A percentile compares a stretch with the other conserved stretches of the same genome.
Conservation (phyloP, 306 rosid species). For the Fragaria ananassa region DNA sequence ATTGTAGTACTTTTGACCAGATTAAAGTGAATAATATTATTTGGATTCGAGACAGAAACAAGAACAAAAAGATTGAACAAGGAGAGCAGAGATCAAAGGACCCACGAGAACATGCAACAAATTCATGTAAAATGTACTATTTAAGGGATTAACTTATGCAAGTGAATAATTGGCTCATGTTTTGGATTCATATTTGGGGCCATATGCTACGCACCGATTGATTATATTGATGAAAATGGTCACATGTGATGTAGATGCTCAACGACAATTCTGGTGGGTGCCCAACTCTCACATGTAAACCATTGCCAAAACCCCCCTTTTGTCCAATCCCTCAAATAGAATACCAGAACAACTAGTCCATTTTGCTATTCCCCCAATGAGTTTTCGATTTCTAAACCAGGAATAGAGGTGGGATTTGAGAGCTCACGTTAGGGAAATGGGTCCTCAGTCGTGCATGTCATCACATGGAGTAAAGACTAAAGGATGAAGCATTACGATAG, state of each 20-base stretch:
- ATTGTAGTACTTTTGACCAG: background rate
- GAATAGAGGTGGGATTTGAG: background rate
- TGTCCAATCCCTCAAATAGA: constrained; percentile 6
- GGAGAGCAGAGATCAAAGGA: background rate
- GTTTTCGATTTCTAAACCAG: background rate
- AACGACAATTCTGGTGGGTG: constrained; percentile 35
- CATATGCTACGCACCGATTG: background rate
- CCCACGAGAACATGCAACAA: constrained; percentile 27
- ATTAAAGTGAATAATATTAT: background rate
- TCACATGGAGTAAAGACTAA: constrained; percentile 1
- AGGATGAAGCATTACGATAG: background rate
- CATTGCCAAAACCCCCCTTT: background rate
- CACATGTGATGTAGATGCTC: constrained; percentile 31
- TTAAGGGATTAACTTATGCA: background rate
- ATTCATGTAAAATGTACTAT: background rate
- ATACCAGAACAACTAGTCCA: background rate
- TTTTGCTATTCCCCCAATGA: background rate
- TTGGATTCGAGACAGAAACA: background rate
- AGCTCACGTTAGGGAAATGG: background rate
- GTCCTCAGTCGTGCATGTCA: constrained; percentile 5
- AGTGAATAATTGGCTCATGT: background rate
- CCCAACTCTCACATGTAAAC: constrained; percentile 27
- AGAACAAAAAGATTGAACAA: background rate
- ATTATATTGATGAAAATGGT: background rate
- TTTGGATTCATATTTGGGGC: constrained; percentile 2